Evolutionary conservation across 495 filamentous ascomycete species (phyloP), one percentile per base, ranked within the genome.

Genomic region (Glarea lozoyensis): DNA sequence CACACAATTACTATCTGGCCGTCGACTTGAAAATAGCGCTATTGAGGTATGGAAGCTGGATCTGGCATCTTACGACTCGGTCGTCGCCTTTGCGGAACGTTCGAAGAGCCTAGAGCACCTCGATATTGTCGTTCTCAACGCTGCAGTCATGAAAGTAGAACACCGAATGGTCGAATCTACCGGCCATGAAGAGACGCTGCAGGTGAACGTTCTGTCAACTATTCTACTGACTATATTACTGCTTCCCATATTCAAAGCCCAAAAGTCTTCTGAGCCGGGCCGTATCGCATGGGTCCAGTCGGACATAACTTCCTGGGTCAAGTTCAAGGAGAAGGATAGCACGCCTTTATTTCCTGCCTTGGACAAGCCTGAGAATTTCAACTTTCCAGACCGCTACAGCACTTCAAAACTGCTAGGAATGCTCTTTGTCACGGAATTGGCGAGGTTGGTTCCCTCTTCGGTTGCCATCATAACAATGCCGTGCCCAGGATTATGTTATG

Each of bases 21-120:
- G 54, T 0, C 57, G 58, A 5, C 52, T 60, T 6, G 59, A 62
- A 4, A 10, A 12, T 21, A 62, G 60, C 7, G 58, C 55, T 3
- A 64, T 67, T 32, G 66, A 74, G 31, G 72, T 76, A 9, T 75
- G 70, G 72, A 41, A 62, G 5, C 51, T 78, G 0, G 73, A 79
- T 40, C 57, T 76, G 29, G 40, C 50, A 13, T 62, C 58, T 0
- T 72, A 73, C 37, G 54, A 51, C 2, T 71, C 67, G 1, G 49
- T 72, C n/a, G 51, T 59, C 18, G 56, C 56, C 0, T 76, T 79
- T 47, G 60, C 55, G 4, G 48, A 55, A 1, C 61, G 55, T 3
- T 55, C 64, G 0, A 42, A 31, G 21, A 40, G 10, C 10, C 23
- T 40, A 17, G 21, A 40, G 1, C 59, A 66, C 0, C 39, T 78